Conservation (phyloP, 2,329 filamentous ascomycete species). For the Aspergillus oerlinghausenensis region DNA sequence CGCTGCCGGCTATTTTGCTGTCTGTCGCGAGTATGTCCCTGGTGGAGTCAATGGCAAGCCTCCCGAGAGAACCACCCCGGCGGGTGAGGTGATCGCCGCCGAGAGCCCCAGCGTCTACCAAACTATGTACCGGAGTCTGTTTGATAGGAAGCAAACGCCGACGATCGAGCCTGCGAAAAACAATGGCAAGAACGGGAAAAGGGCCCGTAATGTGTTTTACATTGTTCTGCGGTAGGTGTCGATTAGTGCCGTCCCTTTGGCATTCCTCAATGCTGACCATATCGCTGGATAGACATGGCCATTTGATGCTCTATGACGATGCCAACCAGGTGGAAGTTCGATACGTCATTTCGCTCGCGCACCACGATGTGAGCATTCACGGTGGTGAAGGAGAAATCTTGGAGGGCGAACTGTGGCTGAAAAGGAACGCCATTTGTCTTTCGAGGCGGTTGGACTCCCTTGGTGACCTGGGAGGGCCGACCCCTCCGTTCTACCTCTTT, state of each 20-base stretch:
- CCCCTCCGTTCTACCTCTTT: slow-evolving; percentile 89
- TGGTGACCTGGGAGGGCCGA: slow-evolving; percentile 52
- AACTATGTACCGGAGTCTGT: slow-evolving; percentile 94
- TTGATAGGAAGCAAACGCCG: slow-evolving; percentile 68
- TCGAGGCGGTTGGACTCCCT: slow-evolving; percentile 57
- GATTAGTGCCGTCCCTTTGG: neutral
- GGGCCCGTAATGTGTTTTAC: slow-evolving; percentile 84
- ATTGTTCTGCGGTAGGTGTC: slow-evolving; percentile 71
- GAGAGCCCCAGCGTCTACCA: slow-evolving; percentile 95
- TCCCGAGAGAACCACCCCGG: slow-evolving; percentile 76
- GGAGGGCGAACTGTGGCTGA: slow-evolving; percentile 93
- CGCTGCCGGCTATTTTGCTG: slow-evolving; percentile 89
- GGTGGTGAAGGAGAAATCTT: slow-evolving; percentile 72
- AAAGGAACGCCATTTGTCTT: slow-evolving; percentile 82
- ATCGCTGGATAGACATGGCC: slow-evolving; percentile 64
- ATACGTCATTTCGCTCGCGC: slow-evolving; percentile 87
- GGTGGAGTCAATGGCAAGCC: slow-evolving; percentile 90
- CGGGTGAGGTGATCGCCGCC: slow-evolving; percentile 69
- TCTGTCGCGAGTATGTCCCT: slow-evolving; percentile 86
- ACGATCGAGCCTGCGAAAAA: slow-evolving; percentile 51
- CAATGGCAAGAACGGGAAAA: slow-evolving; percentile 48
- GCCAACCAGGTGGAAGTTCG: slow-evolving; percentile 91
- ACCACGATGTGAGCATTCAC: slow-evolving; percentile 78
- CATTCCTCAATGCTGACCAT: neutral
- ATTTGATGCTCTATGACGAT: slow-evolving; percentile 96